Evolutionary conservation across 2,329 filamentous ascomycete species (phyloP).

Genomic region (Stagonosporopsis cucurbitacearum): DNA sequence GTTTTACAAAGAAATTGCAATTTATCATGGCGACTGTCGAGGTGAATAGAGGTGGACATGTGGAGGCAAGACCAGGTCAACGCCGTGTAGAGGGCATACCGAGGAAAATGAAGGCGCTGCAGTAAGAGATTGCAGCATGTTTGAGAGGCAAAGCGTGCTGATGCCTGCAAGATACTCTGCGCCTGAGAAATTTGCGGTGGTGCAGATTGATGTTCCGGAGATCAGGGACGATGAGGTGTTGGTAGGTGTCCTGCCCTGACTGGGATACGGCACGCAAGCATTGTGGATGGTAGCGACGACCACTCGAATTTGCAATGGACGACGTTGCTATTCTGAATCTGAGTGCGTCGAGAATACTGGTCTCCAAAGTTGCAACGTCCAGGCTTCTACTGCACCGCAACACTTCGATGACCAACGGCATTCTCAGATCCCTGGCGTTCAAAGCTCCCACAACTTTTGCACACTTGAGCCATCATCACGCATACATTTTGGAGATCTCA

Average conservation of each 20-base stretch:
- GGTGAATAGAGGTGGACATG: neutral
- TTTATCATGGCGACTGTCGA: neutral
- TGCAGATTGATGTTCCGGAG: slow-evolving; percentile 24
- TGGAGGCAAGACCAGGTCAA: neutral
- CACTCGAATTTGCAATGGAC: too few relatives aligned
- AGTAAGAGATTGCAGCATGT: slow-evolving; percentile 10
- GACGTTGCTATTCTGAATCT: too few relatives aligned
- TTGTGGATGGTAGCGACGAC: too few relatives aligned
- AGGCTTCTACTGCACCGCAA: too few relatives aligned
- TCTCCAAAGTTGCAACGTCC: too few relatives aligned
- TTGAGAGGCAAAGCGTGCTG: neutral
- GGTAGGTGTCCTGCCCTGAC: slow-evolving; percentile 10
- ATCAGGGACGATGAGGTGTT: slow-evolving; percentile 33
- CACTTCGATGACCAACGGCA: too few relatives aligned
- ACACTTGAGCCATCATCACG: too few relatives aligned
- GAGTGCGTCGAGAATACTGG: too few relatives aligned
- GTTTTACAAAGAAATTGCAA: neutral
- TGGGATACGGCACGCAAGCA: too few relatives aligned
- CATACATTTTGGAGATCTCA: too few relatives aligned
- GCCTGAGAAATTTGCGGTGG: slow-evolving; percentile 29
- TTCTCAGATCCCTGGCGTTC: too few relatives aligned
- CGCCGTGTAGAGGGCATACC: slow-evolving; percentile 15
- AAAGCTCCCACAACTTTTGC: too few relatives aligned
- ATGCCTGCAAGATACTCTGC: slow-evolving; percentile 25
- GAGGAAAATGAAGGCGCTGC: slow-evolving; percentile 32